Base-by-base conservation (phyloP, 2,329 filamentous ascomycete genomes). In the Neofusicoccum laricinum region DNA sequence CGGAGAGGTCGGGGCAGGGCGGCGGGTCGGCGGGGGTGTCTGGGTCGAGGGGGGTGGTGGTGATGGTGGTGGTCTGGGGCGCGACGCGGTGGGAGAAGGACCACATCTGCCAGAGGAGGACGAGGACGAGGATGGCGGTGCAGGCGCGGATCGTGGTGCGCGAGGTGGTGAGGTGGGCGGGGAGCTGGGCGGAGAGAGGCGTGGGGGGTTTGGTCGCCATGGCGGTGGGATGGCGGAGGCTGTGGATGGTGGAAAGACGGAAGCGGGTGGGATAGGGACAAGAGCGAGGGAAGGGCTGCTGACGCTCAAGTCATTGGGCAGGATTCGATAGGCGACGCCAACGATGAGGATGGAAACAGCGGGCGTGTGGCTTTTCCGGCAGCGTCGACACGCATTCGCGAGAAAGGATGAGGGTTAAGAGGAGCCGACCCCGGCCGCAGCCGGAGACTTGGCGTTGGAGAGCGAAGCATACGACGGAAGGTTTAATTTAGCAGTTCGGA, bases 1-100 rank as follows among this genome's bases (percentile, higher is more conserved):
- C 79, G 3, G 84, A 77, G 3, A 76, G 75, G 32, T 75, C 75
- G 1, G 68, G 65, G 30, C 71, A 70, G 72, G 76, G 40, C 12
- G 57, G 19, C 32, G 8, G 8, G 3, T 25, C 15, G 17, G 25
- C 5, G 11, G 41, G 32, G n/a, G 40, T 10, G 25, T 25, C 34
- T 17, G 36, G 30, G 17, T 11, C 17, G n/a, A 30, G 58, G 19
- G 19, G 12, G 34, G 36, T 3, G 43, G 3, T 25, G 58, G 38
- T 19, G 34, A 7, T 34, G 15, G 17, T n/a, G n/a, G n/a, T n/a
- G 36, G 25, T n/a, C 12, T 3, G 25, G n/a, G 25, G 25, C 25
- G n/a, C 41, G 40, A 25, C n/a, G 49, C 48, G 38, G 14, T n/a
- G n/a, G 14, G 61, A 49, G 41, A 64, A 50, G 15, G 40, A 41